A percentile compares a stretch with the other conserved stretches of the same genome.
Evolutionary conservation across 129 eudicot species (phyloP).

Genomic region (Escallonia herrerae): DNA sequence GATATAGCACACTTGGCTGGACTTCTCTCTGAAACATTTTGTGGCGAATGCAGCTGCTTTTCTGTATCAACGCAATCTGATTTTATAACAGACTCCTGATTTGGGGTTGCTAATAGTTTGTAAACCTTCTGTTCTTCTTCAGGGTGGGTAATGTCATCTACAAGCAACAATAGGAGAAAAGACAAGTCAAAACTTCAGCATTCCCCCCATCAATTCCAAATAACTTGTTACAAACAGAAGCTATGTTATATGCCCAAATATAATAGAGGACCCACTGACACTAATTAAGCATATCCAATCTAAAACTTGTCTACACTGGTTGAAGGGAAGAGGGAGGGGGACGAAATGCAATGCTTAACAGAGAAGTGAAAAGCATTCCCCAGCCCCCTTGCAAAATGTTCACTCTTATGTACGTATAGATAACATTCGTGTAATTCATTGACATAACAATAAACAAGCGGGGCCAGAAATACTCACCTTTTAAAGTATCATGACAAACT

Average conservation of each 20-base stretch:
- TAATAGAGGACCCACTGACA: neutral
- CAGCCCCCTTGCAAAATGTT: too few relatives aligned
- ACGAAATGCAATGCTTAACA: too few relatives aligned
- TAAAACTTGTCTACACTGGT: neutral
- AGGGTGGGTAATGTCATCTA: constrained; percentile 76
- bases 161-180: constrained; percentile 24
- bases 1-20: constrained; percentile 12
- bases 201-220: constrained; percentile 3
- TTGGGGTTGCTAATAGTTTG: constrained; percentile 16
- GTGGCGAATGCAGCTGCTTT: constrained; percentile 19
- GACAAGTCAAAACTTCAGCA: constrained; percentile 13
- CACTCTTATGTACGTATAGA: too few relatives aligned
- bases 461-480: too few relatives aligned
- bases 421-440: too few relatives aligned
- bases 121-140: constrained; percentile 29
- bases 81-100: constrained; percentile 17
- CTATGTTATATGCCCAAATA: neutral
- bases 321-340: too few relatives aligned
- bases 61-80: constrained; percentile 26
- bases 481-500: too few relatives aligned
- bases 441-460: too few relatives aligned
- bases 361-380: too few relatives aligned
- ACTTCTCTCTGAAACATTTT: constrained; percentile 14
- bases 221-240: neutral
- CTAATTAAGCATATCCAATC: neutral